These are phyloP conservation scores for Nemophila menziesii DNA, from an alignment of 257 asterid genomes.

Conservation along the genomic window DNA sequence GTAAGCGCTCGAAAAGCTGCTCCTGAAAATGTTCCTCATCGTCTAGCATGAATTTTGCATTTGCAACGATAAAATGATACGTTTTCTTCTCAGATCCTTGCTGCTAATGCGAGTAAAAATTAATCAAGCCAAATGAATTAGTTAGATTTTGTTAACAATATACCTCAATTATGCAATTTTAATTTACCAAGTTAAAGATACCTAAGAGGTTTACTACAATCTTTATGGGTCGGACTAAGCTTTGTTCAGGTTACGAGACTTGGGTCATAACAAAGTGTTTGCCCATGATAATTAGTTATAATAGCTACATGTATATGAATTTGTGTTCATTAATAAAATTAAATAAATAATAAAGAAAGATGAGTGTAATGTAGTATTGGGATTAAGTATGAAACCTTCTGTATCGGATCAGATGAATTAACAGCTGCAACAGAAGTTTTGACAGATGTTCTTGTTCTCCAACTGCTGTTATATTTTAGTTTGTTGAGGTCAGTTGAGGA, in stretches of 20 bases:
- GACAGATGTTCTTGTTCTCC: conserved; percentile 26
- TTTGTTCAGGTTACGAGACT: too few species aligned
- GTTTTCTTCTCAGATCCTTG: conserved; percentile 37
- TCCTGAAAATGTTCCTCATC: conserved; percentile 99
- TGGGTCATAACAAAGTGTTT: too few species aligned
- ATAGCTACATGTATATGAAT: too few species aligned
- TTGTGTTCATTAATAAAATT: neutral
- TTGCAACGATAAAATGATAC: conserved; percentile 79
- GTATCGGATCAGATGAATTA: conserved; percentile 52
- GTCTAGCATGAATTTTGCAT: conserved; percentile 94
- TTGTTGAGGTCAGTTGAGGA: conserved; percentile 23
- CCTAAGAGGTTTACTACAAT: too few species aligned
- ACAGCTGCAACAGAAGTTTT: conserved; percentile 60
- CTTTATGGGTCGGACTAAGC: too few species aligned
- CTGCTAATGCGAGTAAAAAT: conserved; percentile 16
- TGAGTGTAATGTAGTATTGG: too few species aligned
- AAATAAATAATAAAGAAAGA: neutral
- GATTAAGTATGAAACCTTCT: conserved; percentile 31
- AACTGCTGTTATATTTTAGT: conserved; percentile 11
- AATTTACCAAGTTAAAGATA: too few species aligned
- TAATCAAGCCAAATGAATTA: neutral
- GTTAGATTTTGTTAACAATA: neutral
- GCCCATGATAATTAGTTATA: too few species aligned
- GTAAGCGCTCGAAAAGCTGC: conserved; percentile 59
- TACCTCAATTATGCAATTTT: neutral